Base-by-base conservation (phyloP, 345 rosid genomes). In the Salix viminalis region DNA sequence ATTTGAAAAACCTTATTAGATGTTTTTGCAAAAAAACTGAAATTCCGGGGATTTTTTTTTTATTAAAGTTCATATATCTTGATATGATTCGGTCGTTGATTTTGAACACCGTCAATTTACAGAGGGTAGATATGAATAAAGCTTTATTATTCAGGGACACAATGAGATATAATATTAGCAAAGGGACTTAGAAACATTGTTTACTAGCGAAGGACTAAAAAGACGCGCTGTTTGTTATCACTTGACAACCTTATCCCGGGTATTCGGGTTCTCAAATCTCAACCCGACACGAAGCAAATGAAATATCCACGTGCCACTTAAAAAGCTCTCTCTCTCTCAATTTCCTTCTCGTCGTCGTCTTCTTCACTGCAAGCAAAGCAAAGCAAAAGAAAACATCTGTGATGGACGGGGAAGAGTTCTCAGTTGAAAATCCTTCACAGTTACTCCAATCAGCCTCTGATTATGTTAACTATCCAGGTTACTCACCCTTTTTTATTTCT, bases 401-500 rank as follows among this genome's bases (percentile, higher is more conserved):
- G 6, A 75, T 70, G 80, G 80, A 69, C 15, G 82, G 72, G 41
- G 91, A 80, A 67, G 88, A 88, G 4, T 77, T 69, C 83, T 81
- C 89, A 21, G 74, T 87, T 81, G 90, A 82, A 68, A 91, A 93
- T 87, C 82, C 90, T 16, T 67, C 86, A 76, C 89, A 82, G 85
- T 73, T 93, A 70, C 90, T 95, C 71, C 88, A 88, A 44, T 81
- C 89, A 24, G 98, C 96, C 80, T 82, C 91, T 67, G 94, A 91
- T 75, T 96, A 93, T 79, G 96, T 91, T 6, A 15, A 80, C 77
- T 84, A 86, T 73, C 94, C 97, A 7, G 98, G 97, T 89, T 67
- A 34, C 19, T 4, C 41, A 4, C 2, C 7, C 6, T 19, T 14
- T 4, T 26, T 32, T 12, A 9, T 11, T 37, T 39, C 61, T 5